Base-by-base conservation (phyloP, 345 rosid species). In the Laguncularia racemosa region DNA sequence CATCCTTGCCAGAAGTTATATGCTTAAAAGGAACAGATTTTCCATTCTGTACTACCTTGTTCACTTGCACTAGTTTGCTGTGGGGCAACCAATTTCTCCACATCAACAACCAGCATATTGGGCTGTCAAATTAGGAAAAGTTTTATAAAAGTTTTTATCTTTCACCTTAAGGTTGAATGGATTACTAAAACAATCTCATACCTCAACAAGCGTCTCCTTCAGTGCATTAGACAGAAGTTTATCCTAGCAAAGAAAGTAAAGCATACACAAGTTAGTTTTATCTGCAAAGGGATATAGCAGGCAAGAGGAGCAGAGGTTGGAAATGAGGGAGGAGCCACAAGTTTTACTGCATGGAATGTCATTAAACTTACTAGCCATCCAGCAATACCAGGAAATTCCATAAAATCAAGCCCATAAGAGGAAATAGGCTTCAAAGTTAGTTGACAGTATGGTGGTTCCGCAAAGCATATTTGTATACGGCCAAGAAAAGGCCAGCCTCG, bases 391-490 rank as follows among this genome's bases (percentile, higher is more conserved):
- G 99, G 99, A 77, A 93, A 76, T 53, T 71, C 96, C 28, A 97
- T 66, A 48, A 89, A 95, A 73, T 93, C 90, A 58, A 93, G 65
- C 56, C 99, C 97, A 57, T 75, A 91, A 21, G 82, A 67, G 59
- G 68, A 73, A 55, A 93, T 38, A 45, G 99, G 97, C 71, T 87
- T 93, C 50, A 85, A 96, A 23, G 85, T 84, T 95, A 89, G 84
- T 69, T 93, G 96, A 68, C 89, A 90, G 68, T 87, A 87, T 20
- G 99, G 99, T 43, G 97, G 97, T 81, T 89, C 99, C 16, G 84
- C 82, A 70, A 89, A 93, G 81, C 99, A 93, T 48, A 93, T 79
- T 38, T 92, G 80, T 68, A 93, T 53, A 57, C 99, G 97, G 49
- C 89, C 83, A 53, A 93, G 59, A 66, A 84, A 93, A 62, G 99